Evolutionary conservation across 2,329 filamentous ascomycete genomes (phyloP).

Genomic region (Dryadomyces quercus-mongolicae): DNA sequence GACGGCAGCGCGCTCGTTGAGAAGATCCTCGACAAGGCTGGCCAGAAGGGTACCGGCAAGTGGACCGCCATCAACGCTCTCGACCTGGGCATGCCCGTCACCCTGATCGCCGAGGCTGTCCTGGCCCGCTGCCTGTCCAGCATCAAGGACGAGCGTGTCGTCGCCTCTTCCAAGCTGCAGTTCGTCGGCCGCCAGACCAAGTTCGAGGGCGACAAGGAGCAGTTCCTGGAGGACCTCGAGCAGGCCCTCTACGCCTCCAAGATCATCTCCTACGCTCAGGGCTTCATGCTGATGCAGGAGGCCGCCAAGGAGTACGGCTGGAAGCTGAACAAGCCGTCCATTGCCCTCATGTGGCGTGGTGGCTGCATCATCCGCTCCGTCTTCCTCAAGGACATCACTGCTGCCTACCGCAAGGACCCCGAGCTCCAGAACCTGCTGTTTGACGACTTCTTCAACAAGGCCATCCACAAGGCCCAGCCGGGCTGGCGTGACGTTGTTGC

Average conservation of each 20-base stretch:
- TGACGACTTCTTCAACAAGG: constrained; percentile 99
- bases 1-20: constrained; percentile 84
- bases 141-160: constrained; percentile 84
- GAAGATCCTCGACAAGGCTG: constrained; percentile 97
- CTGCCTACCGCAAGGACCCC: constrained; percentile 86
- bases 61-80: constrained; percentile 99
- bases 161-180: constrained; percentile 66
- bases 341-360: constrained; percentile 99
- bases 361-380: constrained; percentile 99
- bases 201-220: constrained; percentile 82
- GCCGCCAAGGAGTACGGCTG: constrained; percentile 91
- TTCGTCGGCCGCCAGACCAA: constrained; percentile 61
- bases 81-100: constrained; percentile 96
- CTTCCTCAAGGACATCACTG: constrained; percentile 99
- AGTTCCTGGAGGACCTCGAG: constrained; percentile 95
- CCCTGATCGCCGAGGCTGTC: constrained; percentile 93
- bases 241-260: constrained; percentile 98
- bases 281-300: constrained; percentile 99
- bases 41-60: constrained; percentile 99
- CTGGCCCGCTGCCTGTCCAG: constrained; percentile 88
- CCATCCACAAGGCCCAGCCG: constrained; percentile 89
- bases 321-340: constrained; percentile 99
- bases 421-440: constrained; percentile 97
- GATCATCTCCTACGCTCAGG: constrained; percentile 99
- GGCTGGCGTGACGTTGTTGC: constrained; percentile 87